phyloP scores from a whole-genome alignment of 2,329 filamentous ascomycete species.

The Penicillium sp. region DNA sequence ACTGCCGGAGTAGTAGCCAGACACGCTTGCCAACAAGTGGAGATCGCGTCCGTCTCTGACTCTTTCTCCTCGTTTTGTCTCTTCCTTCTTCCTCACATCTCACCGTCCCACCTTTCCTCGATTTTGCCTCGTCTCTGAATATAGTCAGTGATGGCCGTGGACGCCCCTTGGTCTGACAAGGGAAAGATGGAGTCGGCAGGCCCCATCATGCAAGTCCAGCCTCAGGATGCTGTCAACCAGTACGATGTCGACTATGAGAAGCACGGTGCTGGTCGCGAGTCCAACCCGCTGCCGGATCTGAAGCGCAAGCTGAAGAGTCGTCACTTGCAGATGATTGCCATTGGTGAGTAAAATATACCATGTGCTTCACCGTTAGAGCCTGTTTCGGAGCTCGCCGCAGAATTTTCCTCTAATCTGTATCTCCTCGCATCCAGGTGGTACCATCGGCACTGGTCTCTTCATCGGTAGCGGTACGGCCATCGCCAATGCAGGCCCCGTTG shows the following conservation, averaged over 20 bases:
- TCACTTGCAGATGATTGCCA: constrained; percentile 98
- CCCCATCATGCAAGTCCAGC: constrained; percentile 33
- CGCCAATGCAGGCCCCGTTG: constrained; percentile 67
- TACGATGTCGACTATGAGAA: constrained; percentile 48
- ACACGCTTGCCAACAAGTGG: background rate
- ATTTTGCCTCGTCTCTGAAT: background rate
- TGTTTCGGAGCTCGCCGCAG: background rate
- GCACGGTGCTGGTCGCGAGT: constrained; percentile 46
- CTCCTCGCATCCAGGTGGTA: constrained; percentile 55
- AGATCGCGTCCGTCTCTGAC: background rate
- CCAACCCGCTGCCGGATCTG: constrained; percentile 69
- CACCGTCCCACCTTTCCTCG: background rate
- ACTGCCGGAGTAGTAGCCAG: background rate
- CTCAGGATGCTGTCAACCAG: constrained; percentile 14
- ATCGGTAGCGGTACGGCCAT: constrained; percentile 69
- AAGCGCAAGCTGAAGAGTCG: constrained; percentile 80
- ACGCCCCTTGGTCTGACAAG: constrained; percentile 31
- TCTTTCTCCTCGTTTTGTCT: constrained; percentile 12
- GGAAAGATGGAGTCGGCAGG: constrained; percentile 35
- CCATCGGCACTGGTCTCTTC: constrained; percentile 75
- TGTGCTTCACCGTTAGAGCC: background rate
- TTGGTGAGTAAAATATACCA: constrained; percentile 64
- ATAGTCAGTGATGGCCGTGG: constrained; percentile 35
- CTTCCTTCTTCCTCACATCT: background rate
- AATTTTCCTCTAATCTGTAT: background rate